A percentile compares a stretch with the other conserved stretches of the same genome.
Conservation (phyloP, 2,329 filamentous ascomycete genomes). For the Aureobasidium sp. region DNA sequence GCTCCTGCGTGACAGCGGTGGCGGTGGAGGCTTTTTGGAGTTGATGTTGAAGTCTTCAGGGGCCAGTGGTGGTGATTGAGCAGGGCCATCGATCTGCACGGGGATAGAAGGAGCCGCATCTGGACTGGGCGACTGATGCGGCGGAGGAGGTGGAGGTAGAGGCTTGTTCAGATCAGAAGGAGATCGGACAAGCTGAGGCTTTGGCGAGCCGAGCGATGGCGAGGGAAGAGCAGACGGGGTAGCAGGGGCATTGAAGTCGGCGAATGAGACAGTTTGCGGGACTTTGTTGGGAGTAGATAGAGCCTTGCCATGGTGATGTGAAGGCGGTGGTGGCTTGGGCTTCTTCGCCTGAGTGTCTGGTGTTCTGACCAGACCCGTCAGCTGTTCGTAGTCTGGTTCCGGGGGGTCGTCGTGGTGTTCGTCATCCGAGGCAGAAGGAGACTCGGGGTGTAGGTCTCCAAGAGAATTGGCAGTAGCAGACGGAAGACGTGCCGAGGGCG, state of each 20-base stretch:
- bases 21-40: conserved; percentile 38
- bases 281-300: conserved; percentile 41
- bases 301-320: conserved; percentile 65
- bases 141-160: conserved; percentile 45
- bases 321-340: conserved; percentile 63
- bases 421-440: conserved; percentile 51
- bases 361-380: conserved; percentile 25
- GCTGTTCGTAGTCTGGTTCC: conserved; percentile 39
- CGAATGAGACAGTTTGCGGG: conserved; percentile 31
- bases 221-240: conserved; percentile 17
- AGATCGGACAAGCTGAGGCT: conserved; percentile 29
- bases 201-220: conserved; percentile 21
- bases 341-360: conserved; percentile 22
- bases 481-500: conserved; percentile 19
- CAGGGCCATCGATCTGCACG: conserved; percentile 13
- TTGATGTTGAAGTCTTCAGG: conserved; percentile 20
- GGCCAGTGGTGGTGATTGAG: conserved; percentile 17
- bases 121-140: background rate
- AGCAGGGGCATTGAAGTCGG: conserved; percentile 28
- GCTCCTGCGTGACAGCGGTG: conserved; percentile 43
- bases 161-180: conserved; percentile 55
- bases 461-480: conserved; percentile 38
- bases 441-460: conserved; percentile 37
- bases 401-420: conserved; percentile 26
- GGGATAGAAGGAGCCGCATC: background rate